Evolutionary conservation across 306 rosid genomes (phyloP), one percentile per base, ranked within the genome.

Genomic region (Vigna radiata): DNA sequence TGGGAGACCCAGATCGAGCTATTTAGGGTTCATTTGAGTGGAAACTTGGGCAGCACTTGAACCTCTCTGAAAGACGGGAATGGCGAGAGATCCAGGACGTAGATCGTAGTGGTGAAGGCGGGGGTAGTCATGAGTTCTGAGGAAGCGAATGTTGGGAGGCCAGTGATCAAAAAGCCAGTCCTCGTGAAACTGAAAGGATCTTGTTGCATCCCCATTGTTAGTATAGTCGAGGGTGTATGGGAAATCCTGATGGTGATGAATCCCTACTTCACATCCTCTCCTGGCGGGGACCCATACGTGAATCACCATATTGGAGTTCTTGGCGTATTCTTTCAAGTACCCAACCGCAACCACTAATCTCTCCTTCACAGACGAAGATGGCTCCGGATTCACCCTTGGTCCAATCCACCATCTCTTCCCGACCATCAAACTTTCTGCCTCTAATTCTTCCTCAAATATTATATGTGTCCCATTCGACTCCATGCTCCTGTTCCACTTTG

Each of bases 401-500:
- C 67, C 67, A 31, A 60, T 60, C 67, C 67, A 60, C 67, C 67
- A 60, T 60, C 67, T 60, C 19, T 33, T 62, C 48, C 33, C 47
- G 15, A 15, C 67, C 67, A 59, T 27, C 65, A 59, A 27, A 59
- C 67, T 60, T 60, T 60, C 67, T 10, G 39, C 16, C 16, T 60
- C 66, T 13, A 39, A 25, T 27, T 59, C 65, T 61, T 61, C 67
- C 16, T 27, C 41, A 37, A 59, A 59, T 5, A 59, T 59, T 61
- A 61, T 7, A 7, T 60, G 67, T 2, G 13, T 21, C 66, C 10
- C 61, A 9, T 52, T 52, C 7, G 61, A 7, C 41, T 61, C 44
- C 44, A 60, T 60, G 11, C 66, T 60, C 23, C 5, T 29, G 11
- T 27, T 59, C 29, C 19, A 13, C 66, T 59, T 59, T 2, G 66